phyloP scores from a whole-genome alignment of 179 eudicot species.

The Monotropa hypopitys region DNA sequence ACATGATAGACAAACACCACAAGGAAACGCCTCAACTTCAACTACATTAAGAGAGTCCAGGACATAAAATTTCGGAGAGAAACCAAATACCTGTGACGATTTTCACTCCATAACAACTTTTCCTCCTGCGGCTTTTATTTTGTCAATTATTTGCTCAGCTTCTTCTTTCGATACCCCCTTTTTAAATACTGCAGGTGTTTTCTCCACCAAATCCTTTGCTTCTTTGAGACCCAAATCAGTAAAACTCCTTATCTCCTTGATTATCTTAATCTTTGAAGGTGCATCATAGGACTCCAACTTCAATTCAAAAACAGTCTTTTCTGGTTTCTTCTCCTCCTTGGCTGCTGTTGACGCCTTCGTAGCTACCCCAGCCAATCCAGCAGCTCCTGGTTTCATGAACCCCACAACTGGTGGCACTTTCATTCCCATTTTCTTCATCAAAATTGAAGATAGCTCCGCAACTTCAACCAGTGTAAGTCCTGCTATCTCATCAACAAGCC shows the following conservation, averaged over 20 bases:
- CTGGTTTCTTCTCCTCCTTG: slow-evolving; percentile 49
- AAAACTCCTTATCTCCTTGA: slow-evolving; percentile 63
- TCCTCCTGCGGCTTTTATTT: slow-evolving; percentile 76
- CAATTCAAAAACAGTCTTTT: slow-evolving; percentile 77
- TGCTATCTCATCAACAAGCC: slow-evolving; percentile 73
- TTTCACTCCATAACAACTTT: slow-evolving; percentile 66
- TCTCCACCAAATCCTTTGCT: slow-evolving; percentile 92
- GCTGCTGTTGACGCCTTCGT: slow-evolving; percentile 26
- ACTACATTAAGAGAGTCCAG: background rate
- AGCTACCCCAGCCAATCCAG: slow-evolving; percentile 42
- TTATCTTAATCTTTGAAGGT: slow-evolving; percentile 69
- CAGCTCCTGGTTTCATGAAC: slow-evolving; percentile 68
- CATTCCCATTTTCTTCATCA: slow-evolving; percentile 78
- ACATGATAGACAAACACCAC: background rate
- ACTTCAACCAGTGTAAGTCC: slow-evolving; percentile 54
- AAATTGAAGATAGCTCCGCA: slow-evolving; percentile 42
- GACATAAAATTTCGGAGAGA: background rate
- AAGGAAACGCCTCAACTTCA: background rate
- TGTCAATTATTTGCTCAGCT: slow-evolving; percentile 70
- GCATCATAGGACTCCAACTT: slow-evolving; percentile 72
- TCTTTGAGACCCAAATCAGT: slow-evolving; percentile 90
- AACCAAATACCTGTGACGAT: slow-evolving; percentile 5
- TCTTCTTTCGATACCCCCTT: slow-evolving; percentile 78
- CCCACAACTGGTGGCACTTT: slow-evolving; percentile 58
- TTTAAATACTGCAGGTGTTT: slow-evolving; percentile 64